Conservation (phyloP, 1,284 basidiomycete species). For the Earliella scabrosa region DNA sequence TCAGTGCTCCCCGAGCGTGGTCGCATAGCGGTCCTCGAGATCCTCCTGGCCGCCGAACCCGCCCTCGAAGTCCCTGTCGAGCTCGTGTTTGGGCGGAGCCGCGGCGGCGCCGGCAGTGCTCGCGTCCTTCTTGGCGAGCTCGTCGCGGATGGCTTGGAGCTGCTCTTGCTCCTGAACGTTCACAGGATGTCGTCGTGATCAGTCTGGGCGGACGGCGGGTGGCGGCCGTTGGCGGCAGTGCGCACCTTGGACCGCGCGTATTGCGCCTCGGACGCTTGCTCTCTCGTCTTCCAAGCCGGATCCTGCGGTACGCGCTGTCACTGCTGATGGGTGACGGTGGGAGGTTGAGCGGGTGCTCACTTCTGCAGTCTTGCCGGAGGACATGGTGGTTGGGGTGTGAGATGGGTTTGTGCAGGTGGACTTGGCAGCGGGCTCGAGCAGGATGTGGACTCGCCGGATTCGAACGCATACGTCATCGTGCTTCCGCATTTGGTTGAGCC, state of each 20-base stretch:
- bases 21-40: constrained; percentile 53
- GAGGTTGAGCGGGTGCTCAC: no score
- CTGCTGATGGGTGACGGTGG: background rate
- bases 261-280: constrained; percentile 36
- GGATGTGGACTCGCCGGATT: no score
- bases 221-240: no score
- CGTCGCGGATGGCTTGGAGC: constrained; percentile 34
- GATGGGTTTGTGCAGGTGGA: no score
- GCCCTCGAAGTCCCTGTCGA: constrained; percentile 45
- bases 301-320: constrained; percentile 25
- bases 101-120: constrained; percentile 1
- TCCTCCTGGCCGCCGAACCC: constrained; percentile 55
- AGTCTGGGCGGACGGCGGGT: no score
- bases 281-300: constrained; percentile 34
- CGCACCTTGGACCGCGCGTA: constrained; percentile 39
- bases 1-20: constrained; percentile 51
- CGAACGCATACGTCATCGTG: no score
- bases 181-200: no score
- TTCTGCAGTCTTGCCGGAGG: constrained; percentile 33
- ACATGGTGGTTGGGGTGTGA: constrained; percentile 21
- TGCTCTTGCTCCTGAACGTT: constrained; percentile 33
- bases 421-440: no score
- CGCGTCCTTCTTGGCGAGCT: constrained; percentile 20
- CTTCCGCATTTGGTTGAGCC: no score
- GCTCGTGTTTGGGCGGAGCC: background rate